Evolutionary conservation across 305 asterid species (phyloP), one percentile per base, ranked within the genome.

Genomic region (Fraxinus greggii): DNA sequence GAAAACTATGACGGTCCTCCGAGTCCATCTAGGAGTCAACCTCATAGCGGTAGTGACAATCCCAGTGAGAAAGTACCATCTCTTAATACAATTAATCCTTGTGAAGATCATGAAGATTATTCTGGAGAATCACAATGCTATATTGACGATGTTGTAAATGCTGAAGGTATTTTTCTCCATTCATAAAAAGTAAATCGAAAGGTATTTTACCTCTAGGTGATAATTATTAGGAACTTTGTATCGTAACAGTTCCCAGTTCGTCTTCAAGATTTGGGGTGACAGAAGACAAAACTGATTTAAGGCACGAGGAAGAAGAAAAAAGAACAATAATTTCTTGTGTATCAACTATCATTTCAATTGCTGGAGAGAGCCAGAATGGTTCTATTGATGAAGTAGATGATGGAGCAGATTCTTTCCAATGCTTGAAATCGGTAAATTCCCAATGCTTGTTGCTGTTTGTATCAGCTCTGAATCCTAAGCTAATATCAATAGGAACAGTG

Each of bases 101-200:
- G 63, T 36, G 80, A 80, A 70, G 85, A 83, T 80, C 83, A 75
- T 76, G 81, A 76, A 80, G 87, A 81, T 72, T 40, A 56, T 85
- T 87, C 81, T 24, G 78, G 81, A 40, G 88, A 87, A 87, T 79
- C 63, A 24, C 78, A 76, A 17, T 59, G 90, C 81, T 79, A 72
- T 36, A 28, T 33, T 4, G 81, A 83, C 51, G 86, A 85, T 79
- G 76, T 78, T 70, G 23, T 61, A 12, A 82, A 67, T 83, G 48
- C 87, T 77, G 84, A 90, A 87, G 97, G 97, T 95, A 89, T 70
- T 29, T 76, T 48, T 31, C 73, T 29, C 54, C 48, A 7, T 72
- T 76, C 33, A 4, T 32, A 19, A 80, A 69, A 23, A 10, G 26
- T 32, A 35, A 59, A 40, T 83, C 29, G 65, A 76, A 79, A 40